Evolutionary conservation across 257 asterid genomes (phyloP), one percentile per base, ranked within the genome.

Genomic region (Lycium ferocissimum): DNA sequence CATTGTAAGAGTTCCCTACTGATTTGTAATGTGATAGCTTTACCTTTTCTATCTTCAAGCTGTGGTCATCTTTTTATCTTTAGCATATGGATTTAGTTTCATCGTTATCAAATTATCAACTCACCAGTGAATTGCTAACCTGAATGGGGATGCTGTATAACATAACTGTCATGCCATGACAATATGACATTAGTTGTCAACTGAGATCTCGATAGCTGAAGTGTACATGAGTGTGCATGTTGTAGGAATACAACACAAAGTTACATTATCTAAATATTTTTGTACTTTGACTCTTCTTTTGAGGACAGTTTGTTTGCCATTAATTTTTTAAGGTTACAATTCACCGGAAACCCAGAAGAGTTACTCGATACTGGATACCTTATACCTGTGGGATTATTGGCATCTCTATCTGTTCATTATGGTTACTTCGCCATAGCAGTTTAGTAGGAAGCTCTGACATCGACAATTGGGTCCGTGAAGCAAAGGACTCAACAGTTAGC

Each of bases 361-460:
- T 89, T 79, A 97, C 98, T 59, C 86, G 93, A 85, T 83, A 94
- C 88, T 97, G 99, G 99, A 92, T 95, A 91, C 93, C 86, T 57
- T 97, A 97, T 85, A 92, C 96, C 58, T 91, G 95, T 89, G 98
- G 99, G 83, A 91, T 83, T 67, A 86, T 94, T 43, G 97, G 99
- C 65, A 43, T 97, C 86, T 94, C 98, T 78, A 83, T 92, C 85
- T 88, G 94, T 89, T 95, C 99, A n/a, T 13, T 95, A 63, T 97
- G 98, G 98, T 92, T 97, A 85, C 96, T 97, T 87, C 97, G 99
- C 84, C 99, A 95, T 86, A 97, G 99, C 89, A 92, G 87, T 89
- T 91, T 95, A 85, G 91, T 92, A 95, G 99, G 99, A 86, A 97
- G 99, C 91, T 89, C 98, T 86, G 99, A 97, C 90, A 92, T 97